phyloP scores from a whole-genome alignment of 2,329 filamentous ascomycete genomes.

The Colletotrichum truncatum region DNA sequence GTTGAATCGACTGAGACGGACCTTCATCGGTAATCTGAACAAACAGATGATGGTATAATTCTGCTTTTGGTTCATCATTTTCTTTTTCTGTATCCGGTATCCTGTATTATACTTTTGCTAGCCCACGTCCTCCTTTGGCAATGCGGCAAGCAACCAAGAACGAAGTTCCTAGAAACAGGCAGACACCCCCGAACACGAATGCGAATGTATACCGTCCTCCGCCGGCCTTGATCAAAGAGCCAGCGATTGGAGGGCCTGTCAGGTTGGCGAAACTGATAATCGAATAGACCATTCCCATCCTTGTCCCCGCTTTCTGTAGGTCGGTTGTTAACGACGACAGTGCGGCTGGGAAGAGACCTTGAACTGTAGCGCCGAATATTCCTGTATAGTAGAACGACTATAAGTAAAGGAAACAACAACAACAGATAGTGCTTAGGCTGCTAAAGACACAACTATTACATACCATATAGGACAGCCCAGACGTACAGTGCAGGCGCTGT shows the following conservation, averaged over 20 bases:
- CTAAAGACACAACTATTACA: neutral
- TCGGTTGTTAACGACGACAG: conserved; percentile 63
- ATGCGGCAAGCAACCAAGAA: conserved; percentile 2
- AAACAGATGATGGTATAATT: too few relatives aligned
- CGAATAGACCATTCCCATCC: conserved; percentile 63
- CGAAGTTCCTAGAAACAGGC: neutral
- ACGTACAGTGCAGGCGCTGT: conserved; percentile 56
- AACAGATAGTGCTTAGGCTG: too few relatives aligned
- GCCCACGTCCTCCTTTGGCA: neutral
- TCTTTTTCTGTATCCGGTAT: too few relatives aligned
- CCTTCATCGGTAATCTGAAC: too few relatives aligned
- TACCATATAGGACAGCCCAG: conserved; percentile 70
- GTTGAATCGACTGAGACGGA: too few relatives aligned
- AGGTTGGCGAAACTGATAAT: conserved; percentile 62
- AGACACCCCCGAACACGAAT: neutral
- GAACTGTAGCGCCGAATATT: conserved; percentile 68
- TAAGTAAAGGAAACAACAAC: neutral
- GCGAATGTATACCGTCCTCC: conserved; percentile 23
- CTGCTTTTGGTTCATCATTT: too few relatives aligned
- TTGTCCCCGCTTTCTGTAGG: conserved; percentile 58
- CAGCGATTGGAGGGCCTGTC: conserved; percentile 60
- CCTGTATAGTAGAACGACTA: conserved; percentile 37
- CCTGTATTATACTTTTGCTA: conserved; percentile 3
- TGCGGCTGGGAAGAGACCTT: conserved; percentile 72
- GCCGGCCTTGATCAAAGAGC: conserved; percentile 53